Conservation (phyloP, 2,329 filamentous ascomycete genomes). For the Sarocladium brachiariae region DNA sequence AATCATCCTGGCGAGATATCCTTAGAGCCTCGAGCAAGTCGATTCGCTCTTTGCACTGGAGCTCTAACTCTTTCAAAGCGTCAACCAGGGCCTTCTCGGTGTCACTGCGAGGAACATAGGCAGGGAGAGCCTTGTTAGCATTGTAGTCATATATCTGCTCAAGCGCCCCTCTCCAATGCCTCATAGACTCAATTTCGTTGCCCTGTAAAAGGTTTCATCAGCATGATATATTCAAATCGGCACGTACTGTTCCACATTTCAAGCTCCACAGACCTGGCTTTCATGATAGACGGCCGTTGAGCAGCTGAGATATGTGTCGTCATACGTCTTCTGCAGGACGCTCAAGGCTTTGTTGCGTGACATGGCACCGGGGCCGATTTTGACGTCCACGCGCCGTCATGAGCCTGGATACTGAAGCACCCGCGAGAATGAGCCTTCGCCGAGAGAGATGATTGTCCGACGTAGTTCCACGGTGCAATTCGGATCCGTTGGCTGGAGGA, state of each 20-base stretch:
- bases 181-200: constrained; percentile 83
- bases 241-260: not conserved
- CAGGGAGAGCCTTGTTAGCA: constrained; percentile 63
- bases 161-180: constrained; percentile 83
- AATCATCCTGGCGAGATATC: constrained; percentile 46
- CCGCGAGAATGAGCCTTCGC: too few species aligned
- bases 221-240: not conserved
- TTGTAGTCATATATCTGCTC: constrained; percentile 85
- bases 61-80: constrained; percentile 73
- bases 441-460: not conserved
- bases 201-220: constrained; percentile 46
- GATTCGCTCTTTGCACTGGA: constrained; percentile 90
- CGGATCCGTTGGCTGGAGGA: not conserved
- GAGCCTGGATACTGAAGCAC: not conserved
- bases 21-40: constrained; percentile 78
- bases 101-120: constrained; percentile 65
- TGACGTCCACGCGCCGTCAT: not conserved
- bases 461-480: not conserved
- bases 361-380: constrained; percentile 32
- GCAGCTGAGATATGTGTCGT: constrained; percentile 90
- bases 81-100: constrained; percentile 78
- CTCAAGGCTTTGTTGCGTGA: constrained; percentile 51
- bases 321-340: constrained; percentile 92
- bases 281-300: constrained; percentile 97
- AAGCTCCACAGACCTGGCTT: constrained; percentile 70